Evolutionary conservation across 208 protist genomes (phyloP), one percentile per base, ranked within the genome.

Genomic region (Naegleria fowleri): DNA sequence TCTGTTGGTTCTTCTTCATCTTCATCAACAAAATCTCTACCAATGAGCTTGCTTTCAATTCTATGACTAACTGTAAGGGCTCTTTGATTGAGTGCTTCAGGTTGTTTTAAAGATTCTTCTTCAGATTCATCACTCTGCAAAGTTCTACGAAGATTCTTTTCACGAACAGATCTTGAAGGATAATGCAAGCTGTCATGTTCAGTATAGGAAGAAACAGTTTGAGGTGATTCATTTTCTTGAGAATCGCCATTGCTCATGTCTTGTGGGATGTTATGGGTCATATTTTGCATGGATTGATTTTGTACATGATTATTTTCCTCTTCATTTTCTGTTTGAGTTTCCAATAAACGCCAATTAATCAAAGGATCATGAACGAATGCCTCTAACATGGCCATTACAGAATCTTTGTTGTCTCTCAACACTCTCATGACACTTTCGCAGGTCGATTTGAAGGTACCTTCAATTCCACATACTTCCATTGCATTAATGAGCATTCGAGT

Each of bases 291-390:
- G 16, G 67, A 29, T 36, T 25, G 6, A 36, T 79, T 13, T 9
- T 29, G 29, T 75, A n/a, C 19, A 75, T 75, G 13, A 36, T 19
- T 79, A 36, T 7, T 79, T 11, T 79, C 29, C 0, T 79, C 67
- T 36, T 79, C 67, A 79, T 95, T 83, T 95, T 95, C 94, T 95
- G 96, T 94, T 86, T 94, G 76, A 87, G 94, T 94, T 96, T 96
- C 96, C 13, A 97, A 90, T 19, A 99, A 95, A 29, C 98, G 94
- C 99, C 98, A 99, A 93, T 99, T 99, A 93, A 99, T 99, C 11
- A 99, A 95, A 13, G 99, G 99, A 94, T 99, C 99, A 95, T 99
- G 98, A 83, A 99, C 99, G 94, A 99, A 99, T 0, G 99, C 98
- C 94, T 99, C 99, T 11, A 99, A 96, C 87, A 99, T 97, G 13